These are phyloP conservation scores for Hypoxylon lenormandii DNA, from an alignment of 495 filamentous ascomycete genomes.

Conservation along the genomic window DNA sequence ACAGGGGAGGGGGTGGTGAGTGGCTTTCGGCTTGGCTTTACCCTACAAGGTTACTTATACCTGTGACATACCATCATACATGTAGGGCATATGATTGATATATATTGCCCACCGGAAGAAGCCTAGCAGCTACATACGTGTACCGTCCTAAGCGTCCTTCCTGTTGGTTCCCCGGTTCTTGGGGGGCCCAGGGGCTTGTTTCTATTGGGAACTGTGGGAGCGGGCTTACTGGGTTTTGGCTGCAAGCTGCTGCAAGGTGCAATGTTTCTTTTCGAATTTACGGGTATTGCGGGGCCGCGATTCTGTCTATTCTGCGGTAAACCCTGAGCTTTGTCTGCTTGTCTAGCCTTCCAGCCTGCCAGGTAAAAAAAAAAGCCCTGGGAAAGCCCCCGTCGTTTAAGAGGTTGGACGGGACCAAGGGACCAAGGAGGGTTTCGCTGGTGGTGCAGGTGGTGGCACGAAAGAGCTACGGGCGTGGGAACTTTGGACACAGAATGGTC, in stretches of 20 bases:
- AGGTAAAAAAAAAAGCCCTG: too few relatives aligned
- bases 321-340: too few relatives aligned
- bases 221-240: neutral
- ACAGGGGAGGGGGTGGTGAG: neutral
- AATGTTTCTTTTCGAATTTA: neutral
- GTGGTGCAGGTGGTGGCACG: too few relatives aligned
- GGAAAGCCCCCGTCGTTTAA: neutral
- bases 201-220: neutral
- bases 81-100: too few relatives aligned
- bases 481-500: conserved; percentile 26
- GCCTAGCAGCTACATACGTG: conserved; percentile 28
- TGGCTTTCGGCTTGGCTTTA: too few relatives aligned
- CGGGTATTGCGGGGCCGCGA: conserved; percentile 9
- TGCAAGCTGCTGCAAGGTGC: neutral
- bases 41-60: too few relatives aligned
- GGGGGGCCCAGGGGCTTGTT: conserved; percentile 1
- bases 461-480: conserved; percentile 7
- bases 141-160: neutral
- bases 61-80: too few relatives aligned
- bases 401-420: too few relatives aligned
- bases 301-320: neutral
- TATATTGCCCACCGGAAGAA: neutral
- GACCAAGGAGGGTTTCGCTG: too few relatives aligned
- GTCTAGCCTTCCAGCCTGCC: too few relatives aligned
- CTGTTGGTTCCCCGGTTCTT: conserved; percentile 33